Evolutionary conservation across 1,139 yeast species (phyloP).

Genomic region (Geotrichum citri-aurantii): DNA sequence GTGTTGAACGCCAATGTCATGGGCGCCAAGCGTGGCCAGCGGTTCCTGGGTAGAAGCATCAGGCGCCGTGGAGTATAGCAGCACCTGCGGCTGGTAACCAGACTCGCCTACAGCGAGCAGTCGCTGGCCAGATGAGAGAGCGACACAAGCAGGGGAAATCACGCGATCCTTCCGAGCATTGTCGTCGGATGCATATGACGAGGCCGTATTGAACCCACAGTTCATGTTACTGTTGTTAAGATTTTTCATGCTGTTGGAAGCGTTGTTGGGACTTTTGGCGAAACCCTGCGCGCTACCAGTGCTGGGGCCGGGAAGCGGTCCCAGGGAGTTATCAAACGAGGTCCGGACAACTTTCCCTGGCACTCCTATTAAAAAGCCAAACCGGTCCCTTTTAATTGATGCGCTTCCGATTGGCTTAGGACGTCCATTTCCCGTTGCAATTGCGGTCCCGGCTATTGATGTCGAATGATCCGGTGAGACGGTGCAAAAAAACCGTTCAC

Average conservation of each 20-base stretch:
- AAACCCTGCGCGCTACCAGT: background rate
- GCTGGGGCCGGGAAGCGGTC: background rate
- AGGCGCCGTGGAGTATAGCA: constrained; percentile 53
- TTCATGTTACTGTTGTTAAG: background rate
- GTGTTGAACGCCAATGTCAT: constrained; percentile 54
- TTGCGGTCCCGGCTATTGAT: background rate
- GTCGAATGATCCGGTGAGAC: background rate
- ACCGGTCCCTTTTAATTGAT: constrained; percentile 18
- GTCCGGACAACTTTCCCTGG: background rate
- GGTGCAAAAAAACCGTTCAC: constrained; percentile 19
- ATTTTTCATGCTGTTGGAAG: background rate
- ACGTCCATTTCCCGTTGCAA: background rate
- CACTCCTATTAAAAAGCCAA: constrained; percentile 2
- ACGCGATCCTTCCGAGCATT: constrained; percentile 38
- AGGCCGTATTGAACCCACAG: background rate
- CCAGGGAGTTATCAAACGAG: background rate
- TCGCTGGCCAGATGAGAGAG: constrained; percentile 49
- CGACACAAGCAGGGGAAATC: constrained; percentile 50
- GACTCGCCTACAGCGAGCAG: constrained; percentile 61
- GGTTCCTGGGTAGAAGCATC: constrained; percentile 41
- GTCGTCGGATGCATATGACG: background rate
- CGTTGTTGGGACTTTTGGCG: background rate
- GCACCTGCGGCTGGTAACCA: constrained; percentile 60
- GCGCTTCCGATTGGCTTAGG: background rate
- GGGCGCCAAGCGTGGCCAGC: constrained; percentile 51